Percentiles rank a stretch among this genome's conserved stretches.
These are phyloP conservation scores for Chaetomidium leptoderma DNA, from an alignment of 495 filamentous ascomycete genomes.

Conservation along the genomic window DNA sequence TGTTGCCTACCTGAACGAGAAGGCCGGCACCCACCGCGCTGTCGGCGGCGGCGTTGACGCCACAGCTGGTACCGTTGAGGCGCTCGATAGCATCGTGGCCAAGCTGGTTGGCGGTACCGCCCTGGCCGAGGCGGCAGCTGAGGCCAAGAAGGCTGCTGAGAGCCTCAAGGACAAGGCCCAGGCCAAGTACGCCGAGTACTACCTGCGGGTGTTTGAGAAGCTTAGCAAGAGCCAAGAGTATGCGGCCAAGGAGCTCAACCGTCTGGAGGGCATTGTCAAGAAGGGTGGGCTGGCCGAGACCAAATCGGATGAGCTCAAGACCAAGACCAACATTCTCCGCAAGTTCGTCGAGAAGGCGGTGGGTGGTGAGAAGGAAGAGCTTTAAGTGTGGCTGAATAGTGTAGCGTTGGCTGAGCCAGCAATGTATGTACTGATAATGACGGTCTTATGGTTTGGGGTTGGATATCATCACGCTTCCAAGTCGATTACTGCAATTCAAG, in stretches of 20 bases:
- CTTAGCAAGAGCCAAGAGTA: conserved; percentile 69
- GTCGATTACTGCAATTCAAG: too few relatives aligned
- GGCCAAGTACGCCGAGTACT: conserved; percentile 84
- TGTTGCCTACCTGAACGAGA: conserved; percentile 77
- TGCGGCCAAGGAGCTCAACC: conserved; percentile 77
- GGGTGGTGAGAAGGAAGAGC: conserved; percentile 58
- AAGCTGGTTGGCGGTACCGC: conserved; percentile 57
- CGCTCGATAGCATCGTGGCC: conserved; percentile 66
- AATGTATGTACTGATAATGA: conserved; percentile 7
- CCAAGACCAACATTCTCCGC: conserved; percentile 81
- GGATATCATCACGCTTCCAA: background rate
- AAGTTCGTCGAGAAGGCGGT: conserved; percentile 57
- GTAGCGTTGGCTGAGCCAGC: background rate
- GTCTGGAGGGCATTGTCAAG: conserved; percentile 71
- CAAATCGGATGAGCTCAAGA: conserved; percentile 86
- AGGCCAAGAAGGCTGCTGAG: conserved; percentile 66
- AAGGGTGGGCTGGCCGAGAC: conserved; percentile 81
- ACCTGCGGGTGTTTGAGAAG: conserved; percentile 86
- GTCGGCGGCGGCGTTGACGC: conserved; percentile 76
- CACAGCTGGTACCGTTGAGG: conserved; percentile 74
- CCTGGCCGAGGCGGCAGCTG: conserved; percentile 54
- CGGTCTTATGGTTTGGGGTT: background rate
- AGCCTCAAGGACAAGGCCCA: conserved; percentile 56
- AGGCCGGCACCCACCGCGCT: conserved; percentile 82
- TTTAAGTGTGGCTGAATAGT: conserved; percentile 44